phyloP scores from a whole-genome alignment of 352 stramenopile genomes.

The Albugo candida region DNA sequence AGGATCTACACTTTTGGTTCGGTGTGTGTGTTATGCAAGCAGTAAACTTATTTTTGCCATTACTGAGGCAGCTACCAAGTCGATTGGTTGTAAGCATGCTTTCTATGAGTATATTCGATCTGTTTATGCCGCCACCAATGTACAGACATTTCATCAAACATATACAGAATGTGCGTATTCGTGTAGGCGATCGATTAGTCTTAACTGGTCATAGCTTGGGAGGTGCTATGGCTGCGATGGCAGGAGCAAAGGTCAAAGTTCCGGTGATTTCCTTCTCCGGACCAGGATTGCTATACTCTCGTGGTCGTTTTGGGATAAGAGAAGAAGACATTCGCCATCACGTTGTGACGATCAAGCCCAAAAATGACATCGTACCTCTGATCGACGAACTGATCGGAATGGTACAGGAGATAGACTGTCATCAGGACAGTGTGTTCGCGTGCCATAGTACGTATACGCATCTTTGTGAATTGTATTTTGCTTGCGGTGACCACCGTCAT shows the following conservation, averaged over 20 bases:
- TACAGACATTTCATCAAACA: slow-evolving; percentile 54
- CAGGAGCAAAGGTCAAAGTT: slow-evolving; percentile 64
- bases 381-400: slow-evolving; percentile 66
- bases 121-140: slow-evolving; percentile 58
- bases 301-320: slow-evolving; percentile 48
- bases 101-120: slow-evolving; percentile 47
- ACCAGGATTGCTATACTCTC: slow-evolving; percentile 55
- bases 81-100: slow-evolving; percentile 68
- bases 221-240: slow-evolving; percentile 67
- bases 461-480: slow-evolving; percentile 65
- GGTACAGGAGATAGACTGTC: slow-evolving; percentile 79
- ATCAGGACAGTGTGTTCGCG: slow-evolving; percentile 43
- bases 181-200: slow-evolving; percentile 47
- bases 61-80: slow-evolving; percentile 64
- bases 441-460: slow-evolving; percentile 74
- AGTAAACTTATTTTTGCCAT: slow-evolving; percentile 67
- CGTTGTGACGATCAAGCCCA: slow-evolving; percentile 70
- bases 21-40: slow-evolving; percentile 75
- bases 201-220: slow-evolving; percentile 71
- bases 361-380: slow-evolving; percentile 54
- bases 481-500: slow-evolving; percentile 54
- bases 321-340: slow-evolving; percentile 65
- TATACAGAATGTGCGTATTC: slow-evolving; percentile 18
- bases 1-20: slow-evolving; percentile 78
- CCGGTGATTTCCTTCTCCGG: slow-evolving; percentile 69